Percentiles rank a stretch among this genome's conserved stretches.
Evolutionary conservation across 2,329 filamentous ascomycete species (phyloP).

Genomic region (Davidsoniella eucalypti): DNA sequence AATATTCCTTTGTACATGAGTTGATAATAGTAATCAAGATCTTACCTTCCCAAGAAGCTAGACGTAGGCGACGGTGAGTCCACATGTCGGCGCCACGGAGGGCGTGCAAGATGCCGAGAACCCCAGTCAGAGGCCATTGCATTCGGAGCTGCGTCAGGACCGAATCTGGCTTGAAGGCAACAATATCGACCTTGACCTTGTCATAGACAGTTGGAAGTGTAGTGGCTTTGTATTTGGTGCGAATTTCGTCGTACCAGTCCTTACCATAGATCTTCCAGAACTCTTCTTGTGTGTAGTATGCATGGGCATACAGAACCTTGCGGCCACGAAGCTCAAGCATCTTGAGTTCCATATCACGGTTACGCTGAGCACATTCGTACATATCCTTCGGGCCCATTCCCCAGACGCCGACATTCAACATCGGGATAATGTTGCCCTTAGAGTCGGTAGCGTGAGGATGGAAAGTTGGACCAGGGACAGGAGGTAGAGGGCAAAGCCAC

Average conservation of each 20-base stretch:
- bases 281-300: conserved; percentile 49
- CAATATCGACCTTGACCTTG: conserved; percentile 38
- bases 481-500: conserved; percentile 39
- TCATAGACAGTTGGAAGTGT: conserved; percentile 49
- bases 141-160: conserved; percentile 4
- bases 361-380: conserved; percentile 20
- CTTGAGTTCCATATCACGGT: conserved; percentile 43
- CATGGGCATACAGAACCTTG: conserved; percentile 56
- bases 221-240: conserved; percentile 40
- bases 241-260: conserved; percentile 39
- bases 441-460: conserved; percentile 21
- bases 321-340: conserved; percentile 43
- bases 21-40: background rate
- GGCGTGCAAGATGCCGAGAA: conserved; percentile 7
- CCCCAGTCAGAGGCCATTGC: conserved; percentile 11
- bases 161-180: conserved; percentile 6
- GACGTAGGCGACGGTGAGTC: conserved; percentile 8
- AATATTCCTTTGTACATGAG: background rate
- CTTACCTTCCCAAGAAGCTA: conserved; percentile 10
- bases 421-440: conserved; percentile 9
- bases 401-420: conserved; percentile 51
- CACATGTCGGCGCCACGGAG: conserved; percentile 6
- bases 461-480: conserved; percentile 17
- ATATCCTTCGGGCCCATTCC: conserved; percentile 29
- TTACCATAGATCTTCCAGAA: conserved; percentile 51